A percentile compares a stretch with the other conserved stretches of the same genome.
Evolutionary conservation across 768 basidiomycete species (phyloP).

Genomic region (Mycena haematopus): DNA sequence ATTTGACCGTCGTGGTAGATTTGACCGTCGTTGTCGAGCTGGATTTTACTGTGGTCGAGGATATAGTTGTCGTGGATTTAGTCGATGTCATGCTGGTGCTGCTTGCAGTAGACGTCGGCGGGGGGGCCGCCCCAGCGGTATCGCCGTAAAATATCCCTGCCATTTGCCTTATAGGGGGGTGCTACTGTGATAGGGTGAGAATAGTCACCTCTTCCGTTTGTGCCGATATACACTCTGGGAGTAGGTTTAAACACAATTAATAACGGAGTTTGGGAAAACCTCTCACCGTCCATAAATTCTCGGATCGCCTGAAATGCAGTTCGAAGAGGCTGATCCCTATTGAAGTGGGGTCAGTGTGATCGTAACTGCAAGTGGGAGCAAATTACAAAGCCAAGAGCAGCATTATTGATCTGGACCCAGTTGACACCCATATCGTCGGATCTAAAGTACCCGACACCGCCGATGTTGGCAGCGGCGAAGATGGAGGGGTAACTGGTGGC

Average conservation of each 20-base stretch:
- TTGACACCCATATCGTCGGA: constrained; percentile 61
- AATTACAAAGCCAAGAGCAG: constrained; percentile 54
- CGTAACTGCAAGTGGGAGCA: not conserved
- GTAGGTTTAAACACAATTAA: not conserved
- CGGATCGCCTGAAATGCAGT: constrained; percentile 57
- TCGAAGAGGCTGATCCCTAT: constrained; percentile 50
- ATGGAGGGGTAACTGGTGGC: constrained; percentile 59
- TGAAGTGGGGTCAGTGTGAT: not conserved
- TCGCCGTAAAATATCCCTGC: constrained; percentile 56
- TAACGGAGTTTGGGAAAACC: not conserved
- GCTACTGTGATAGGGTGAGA: too few species aligned
- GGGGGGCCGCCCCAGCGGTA: constrained; percentile 31
- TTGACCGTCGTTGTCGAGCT: constrained; percentile 12
- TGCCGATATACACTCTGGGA: constrained; percentile 62
- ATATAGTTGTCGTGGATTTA: not conserved
- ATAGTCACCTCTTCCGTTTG: constrained; percentile 58
- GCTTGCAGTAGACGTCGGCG: constrained; percentile 23
- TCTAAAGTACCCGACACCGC: constrained; percentile 58
- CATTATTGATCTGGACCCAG: constrained; percentile 68
- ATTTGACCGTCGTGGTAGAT: constrained; percentile 6
- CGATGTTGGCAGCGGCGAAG: constrained; percentile 61
- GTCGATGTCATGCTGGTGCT: constrained; percentile 4
- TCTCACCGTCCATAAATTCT: constrained; percentile 61
- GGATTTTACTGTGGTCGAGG: constrained; percentile 1
- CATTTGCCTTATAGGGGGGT: not conserved